Evolutionary conservation across 345 rosid species (phyloP), one percentile per base, ranked within the genome.

Genomic region (Melastoma malabathricum): DNA sequence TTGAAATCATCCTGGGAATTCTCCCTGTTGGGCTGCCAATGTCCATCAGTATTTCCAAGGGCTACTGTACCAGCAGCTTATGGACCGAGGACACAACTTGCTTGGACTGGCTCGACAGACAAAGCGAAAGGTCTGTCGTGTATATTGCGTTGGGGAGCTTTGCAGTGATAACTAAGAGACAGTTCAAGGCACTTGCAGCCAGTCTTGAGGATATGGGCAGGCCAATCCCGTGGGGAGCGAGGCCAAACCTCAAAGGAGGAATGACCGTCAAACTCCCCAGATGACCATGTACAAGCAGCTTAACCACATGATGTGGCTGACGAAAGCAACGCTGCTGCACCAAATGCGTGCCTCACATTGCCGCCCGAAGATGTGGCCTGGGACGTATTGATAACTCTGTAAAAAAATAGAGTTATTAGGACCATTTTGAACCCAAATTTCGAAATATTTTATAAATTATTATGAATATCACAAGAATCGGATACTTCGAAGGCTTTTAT

Each of bases 101-200:
- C 61, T 54, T 55, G 49, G 25, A 41, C 48, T 74, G 77, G 86
- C 75, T 82, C 8, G 72, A 76, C 46, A 47, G 67, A 15, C 75
- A 53, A 34, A 54, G 68, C 5, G 14, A 58, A 1, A 46, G 56
- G 1, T 72, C 83, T 0, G 76, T 76, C 17, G 60, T 79, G 7
- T 74, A 82, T 52, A 64, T 63, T 23, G 74, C 89, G 6, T 74
- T 82, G 46, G 74, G 83, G 3, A 76, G 75, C 58, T 0, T 51
- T 2, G 44, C 46, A 1, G n/a, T 44, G 15, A 16, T 65, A 9
- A 59, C 55, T 19, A 63, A 63, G 9, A 23, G 64, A 9, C 75
- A 79, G 46, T 62, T 68, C 0, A 43, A 62, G 0, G 81, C 74
- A 55, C 51, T 82, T 0, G 74, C 79, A 8, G 22, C 50, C 0